Conservation (phyloP, 1,284 basidiomycete genomes). For the Fomitopsis palustris region DNA sequence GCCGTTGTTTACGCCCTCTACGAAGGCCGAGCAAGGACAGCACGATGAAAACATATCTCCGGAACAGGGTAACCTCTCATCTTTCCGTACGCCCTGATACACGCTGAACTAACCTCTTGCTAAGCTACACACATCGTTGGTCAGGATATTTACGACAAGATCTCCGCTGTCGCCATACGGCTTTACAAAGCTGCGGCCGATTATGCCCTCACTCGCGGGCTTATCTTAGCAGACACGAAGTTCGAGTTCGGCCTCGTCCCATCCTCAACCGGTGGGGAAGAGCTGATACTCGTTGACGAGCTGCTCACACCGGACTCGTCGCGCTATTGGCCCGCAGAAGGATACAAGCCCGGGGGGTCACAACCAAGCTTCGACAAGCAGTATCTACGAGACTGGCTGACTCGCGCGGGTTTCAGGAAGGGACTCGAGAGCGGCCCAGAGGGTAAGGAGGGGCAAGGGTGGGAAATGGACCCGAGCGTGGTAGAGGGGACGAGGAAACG, state of each 20-base stretch:
- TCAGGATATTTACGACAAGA: slow-evolving; percentile 57
- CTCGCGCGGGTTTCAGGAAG: slow-evolving; percentile 68
- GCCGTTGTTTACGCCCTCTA: slow-evolving; percentile 94
- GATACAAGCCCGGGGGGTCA: slow-evolving; percentile 71
- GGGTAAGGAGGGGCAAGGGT: slow-evolving; percentile 67
- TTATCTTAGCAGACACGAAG: slow-evolving; percentile 94
- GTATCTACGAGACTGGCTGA: slow-evolving; percentile 90
- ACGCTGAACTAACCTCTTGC: slow-evolving; percentile 6
- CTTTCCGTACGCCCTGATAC: not conserved
- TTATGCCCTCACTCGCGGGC: slow-evolving; percentile 76
- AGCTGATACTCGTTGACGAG: slow-evolving; percentile 92
- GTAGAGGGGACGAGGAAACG: slow-evolving; percentile 73
- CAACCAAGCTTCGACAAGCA: slow-evolving; percentile 98
- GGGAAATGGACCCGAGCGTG: slow-evolving; percentile 75
- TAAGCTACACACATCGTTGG: slow-evolving; percentile 68
- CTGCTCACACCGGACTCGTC: slow-evolving; percentile 96
- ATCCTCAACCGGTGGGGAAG: slow-evolving; percentile 35
- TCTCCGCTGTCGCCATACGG: slow-evolving; percentile 59
- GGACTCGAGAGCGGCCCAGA: slow-evolving; percentile 73
- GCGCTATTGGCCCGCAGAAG: slow-evolving; percentile 87
- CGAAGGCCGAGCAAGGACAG: slow-evolving; percentile 92
- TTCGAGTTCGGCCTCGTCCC: slow-evolving; percentile 72
- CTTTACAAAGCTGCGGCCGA: slow-evolving; percentile 79
- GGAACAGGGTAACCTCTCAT: slow-evolving; percentile 56
- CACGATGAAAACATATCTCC: slow-evolving; percentile 99